Base-by-base conservation (phyloP, 768 basidiomycete genomes). In the Holtermannia corniformis region DNA sequence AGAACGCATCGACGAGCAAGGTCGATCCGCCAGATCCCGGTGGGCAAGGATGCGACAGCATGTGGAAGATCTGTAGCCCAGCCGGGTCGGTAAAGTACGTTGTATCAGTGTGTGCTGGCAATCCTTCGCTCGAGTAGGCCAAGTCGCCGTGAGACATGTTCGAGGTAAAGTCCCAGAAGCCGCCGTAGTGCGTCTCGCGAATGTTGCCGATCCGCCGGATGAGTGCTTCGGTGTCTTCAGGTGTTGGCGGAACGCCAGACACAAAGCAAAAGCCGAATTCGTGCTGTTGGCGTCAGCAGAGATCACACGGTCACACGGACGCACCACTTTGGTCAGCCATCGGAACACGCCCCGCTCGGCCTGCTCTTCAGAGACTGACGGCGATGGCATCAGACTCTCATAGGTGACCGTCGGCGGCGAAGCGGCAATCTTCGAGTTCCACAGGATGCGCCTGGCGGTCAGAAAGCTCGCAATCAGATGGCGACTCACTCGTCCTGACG, bases 161-260 rank as follows among this genome's bases (percentile, higher is more conserved):
- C 0, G 92, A 82, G 0, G 90, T 95, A 65, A 97, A 93, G 64
- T 96, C 89, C 92, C 93, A 99, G 73, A 96, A 92, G 52, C 82
- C 83, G 27, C 92, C 93, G 63, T 97, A 84, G 48, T 84, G 82
- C 0, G 93, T 96, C 71, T 93, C 83, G 42, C 92, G 81, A 53
- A 95, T 91, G 63, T 86, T 87, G 3, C 82, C 85, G 55, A 97
- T 89, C 27, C 85, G 80, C 51, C 78, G 71, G 11, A 82, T 77
- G 1, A 96, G 76, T 57, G 78, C 75, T 66, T 96, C 88, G 0
- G 93, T 99, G 2, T 82, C 86, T 69, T 90, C 84, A 4, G 86
- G 78, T 0, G 83, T 87, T 0, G 78, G 68, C 3, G 91, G 88
- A 12, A 93, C 85, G 11, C 82, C 87, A 14, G 81, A 76, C 5